A percentile compares a stretch with the other conserved stretches of the same genome.
phyloP scores from a whole-genome alignment of 148 eudicot species.

The Rhododendron henanense region DNA sequence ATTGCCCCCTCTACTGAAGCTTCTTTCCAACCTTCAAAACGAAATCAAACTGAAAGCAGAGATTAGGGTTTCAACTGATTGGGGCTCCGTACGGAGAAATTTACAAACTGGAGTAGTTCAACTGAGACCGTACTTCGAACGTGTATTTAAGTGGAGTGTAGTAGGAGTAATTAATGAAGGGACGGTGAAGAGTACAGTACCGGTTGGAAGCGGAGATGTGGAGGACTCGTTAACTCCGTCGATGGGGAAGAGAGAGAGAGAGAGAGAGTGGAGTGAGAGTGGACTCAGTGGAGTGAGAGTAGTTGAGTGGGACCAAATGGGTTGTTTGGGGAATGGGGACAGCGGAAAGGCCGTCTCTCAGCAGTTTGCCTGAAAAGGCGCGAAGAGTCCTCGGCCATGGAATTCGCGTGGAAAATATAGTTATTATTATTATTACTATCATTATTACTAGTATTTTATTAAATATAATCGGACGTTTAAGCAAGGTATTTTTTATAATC shows the following conservation, averaged over 20 bases:
- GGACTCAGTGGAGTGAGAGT: neutral
- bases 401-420: too few species aligned
- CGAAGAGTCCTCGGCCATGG: neutral
- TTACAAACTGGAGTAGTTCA: too few species aligned
- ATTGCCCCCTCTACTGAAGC: slow-evolving; percentile 2
- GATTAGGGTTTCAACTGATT: neutral
- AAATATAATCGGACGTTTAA: too few species aligned
- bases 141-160: neutral
- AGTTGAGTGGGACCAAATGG: neutral
- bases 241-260: neutral
- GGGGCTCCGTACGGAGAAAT: neutral
- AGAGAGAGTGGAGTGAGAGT: neutral
- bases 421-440: too few species aligned
- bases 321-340: neutral
- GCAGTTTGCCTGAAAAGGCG: neutral
- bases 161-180: neutral
- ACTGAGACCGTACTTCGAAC: too few species aligned
- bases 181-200: neutral
- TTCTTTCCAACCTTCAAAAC: neutral
- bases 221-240: neutral
- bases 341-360: neutral
- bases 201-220: neutral
- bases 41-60: neutral
- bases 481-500: too few species aligned
- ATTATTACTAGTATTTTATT: too few species aligned